Percentiles rank a stretch among this genome's conserved stretches.
phyloP scores from a whole-genome alignment of 169 alveolate genomes.

The Eimeria acervulina region DNA sequence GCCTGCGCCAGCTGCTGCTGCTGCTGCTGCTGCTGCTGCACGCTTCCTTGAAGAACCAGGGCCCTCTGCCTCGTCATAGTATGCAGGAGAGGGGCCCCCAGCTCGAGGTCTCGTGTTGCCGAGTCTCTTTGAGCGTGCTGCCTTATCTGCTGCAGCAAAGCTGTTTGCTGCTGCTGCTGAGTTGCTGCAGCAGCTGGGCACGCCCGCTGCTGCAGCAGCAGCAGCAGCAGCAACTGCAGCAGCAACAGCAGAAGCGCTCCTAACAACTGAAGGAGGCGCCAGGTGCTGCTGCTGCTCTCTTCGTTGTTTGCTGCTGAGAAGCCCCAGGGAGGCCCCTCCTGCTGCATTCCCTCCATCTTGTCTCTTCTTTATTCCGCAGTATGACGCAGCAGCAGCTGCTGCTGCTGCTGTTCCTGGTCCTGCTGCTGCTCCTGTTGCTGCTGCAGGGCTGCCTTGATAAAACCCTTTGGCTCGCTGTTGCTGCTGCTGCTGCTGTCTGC shows the following conservation, averaged over 20 bases:
- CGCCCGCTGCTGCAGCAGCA: conserved; percentile 30
- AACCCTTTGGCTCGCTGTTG: neutral
- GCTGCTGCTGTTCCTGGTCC: too few species aligned
- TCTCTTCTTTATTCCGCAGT: neutral
- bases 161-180: too few species aligned
- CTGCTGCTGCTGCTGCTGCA: neutral
- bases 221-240: conserved; percentile 31
- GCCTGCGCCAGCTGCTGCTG: conserved; percentile 19
- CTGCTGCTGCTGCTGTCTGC: too few species aligned
- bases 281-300: conserved; percentile 35
- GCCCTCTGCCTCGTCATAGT: neutral
- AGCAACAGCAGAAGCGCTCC: neutral
- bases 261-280: too few species aligned
- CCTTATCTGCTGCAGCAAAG: too few species aligned
- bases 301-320: neutral
- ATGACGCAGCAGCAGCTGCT: conserved; percentile 10
- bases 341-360: neutral
- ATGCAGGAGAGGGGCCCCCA: too few species aligned
- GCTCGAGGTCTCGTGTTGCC: too few species aligned
- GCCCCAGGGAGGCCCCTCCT: neutral
- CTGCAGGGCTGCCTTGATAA: neutral
- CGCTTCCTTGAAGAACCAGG: conserved; percentile 12
- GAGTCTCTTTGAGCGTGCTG: too few species aligned
- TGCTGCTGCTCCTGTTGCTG: conserved; percentile 16
- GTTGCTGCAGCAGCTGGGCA: too few species aligned